Evolutionary conservation across 371 early-diverging fungal species (phyloP), one percentile per base, ranked within the genome.

Genomic region (Circinella minor): DNA sequence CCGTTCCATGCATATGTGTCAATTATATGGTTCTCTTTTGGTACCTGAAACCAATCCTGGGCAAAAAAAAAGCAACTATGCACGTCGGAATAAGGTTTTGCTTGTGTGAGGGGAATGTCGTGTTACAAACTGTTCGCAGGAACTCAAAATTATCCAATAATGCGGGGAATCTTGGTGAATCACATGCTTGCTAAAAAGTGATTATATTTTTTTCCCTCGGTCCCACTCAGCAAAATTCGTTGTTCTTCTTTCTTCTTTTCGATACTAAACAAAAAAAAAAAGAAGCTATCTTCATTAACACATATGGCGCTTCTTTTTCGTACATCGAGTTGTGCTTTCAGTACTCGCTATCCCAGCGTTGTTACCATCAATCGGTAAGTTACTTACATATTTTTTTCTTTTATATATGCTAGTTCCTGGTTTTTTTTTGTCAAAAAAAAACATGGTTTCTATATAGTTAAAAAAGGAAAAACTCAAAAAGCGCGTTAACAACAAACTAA

Each of bases 131-230:
- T 10, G 6, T 6, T 34, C 14, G 57, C 57, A 57, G 57, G 57
- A 57, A 27, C 27, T 5, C 7, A 57, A 9, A 43, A 0, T 43
- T 6, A 43, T 27, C 20, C 57, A 34, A 13, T 13, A 57, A 57
- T 57, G 57, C 57, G 57, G 57, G 57, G 57, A 51, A 51, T 51
- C 51, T 43, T 43, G 27, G 9, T 43, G 43, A 57, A 57, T 57
- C 57, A 57, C 57, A 57, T 57, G 57, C 57, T 57, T 57, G 57
- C 2, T n/a, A 51, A 17, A 14, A 57, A 57, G 34, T 27, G 57
- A 10, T 27, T 27, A 27, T 57, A 57, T 57, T 57, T 57, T 54
- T 57, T 57, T 57, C 57, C 57, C 57, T 57, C 57, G 57, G n/a
- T 57, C 51, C 14, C 27, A 10, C 18, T 55, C 55, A 15, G 11